Percentiles rank a stretch among this genome's conserved stretches.
phyloP scores from a whole-genome alignment of 345 rosid species.

The Citrus cavaleriei region DNA sequence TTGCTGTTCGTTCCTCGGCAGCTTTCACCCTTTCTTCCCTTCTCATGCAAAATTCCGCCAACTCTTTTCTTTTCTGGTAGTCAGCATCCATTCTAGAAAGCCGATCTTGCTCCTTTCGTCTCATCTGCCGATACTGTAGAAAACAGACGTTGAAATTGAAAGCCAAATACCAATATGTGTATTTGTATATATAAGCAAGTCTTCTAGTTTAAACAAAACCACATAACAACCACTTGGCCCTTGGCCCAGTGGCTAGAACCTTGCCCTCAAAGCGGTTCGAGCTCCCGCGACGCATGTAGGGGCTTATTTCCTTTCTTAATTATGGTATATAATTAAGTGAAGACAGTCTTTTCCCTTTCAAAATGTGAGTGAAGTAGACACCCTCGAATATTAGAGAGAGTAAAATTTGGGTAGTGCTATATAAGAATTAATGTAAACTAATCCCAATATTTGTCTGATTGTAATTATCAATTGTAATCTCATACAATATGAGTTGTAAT shows the following conservation, averaged over 20 bases:
- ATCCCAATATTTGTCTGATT: no score
- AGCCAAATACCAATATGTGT: not conserved
- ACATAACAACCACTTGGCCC: not conserved
- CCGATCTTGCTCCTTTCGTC: slow-evolving; percentile 87
- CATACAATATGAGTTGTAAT: no score
- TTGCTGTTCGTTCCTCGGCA: slow-evolving; percentile 76
- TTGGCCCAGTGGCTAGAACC: no score
- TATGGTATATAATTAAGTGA: no score
- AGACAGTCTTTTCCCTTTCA: no score
- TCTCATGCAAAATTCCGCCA: slow-evolving; percentile 67
- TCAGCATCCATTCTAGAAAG: slow-evolving; percentile 86
- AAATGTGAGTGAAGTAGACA: no score
- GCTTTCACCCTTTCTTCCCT: slow-evolving; percentile 83
- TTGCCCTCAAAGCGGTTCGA: no score
- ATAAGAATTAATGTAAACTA: no score
- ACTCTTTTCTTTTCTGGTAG: slow-evolving; percentile 68
- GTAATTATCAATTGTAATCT: no score
- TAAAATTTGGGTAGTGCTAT: rapidly evolving
- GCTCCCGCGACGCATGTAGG: no score
- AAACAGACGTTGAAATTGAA: not conserved
- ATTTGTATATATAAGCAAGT: not conserved
- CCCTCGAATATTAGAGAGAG: no score
- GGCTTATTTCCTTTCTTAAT: no score
- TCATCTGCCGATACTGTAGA: slow-evolving; percentile 92
- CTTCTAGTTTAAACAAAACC: not conserved